Evolutionary conservation across 306 rosid genomes (phyloP).

Genomic region (Fragaria ananassa): DNA sequence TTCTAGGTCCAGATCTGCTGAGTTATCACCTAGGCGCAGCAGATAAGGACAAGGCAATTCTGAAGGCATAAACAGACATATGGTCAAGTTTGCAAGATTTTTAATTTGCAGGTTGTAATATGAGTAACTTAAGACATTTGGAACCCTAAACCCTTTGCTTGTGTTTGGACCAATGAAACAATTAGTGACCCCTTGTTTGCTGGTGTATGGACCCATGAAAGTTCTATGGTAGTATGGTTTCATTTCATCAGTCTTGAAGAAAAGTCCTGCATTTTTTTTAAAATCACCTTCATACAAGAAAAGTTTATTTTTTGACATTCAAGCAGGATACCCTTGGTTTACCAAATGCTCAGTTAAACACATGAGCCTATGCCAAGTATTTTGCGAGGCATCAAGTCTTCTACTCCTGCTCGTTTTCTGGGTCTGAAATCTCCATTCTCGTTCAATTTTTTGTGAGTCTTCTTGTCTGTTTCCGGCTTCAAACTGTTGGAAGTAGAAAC

Average conservation of each 20-base stretch:
- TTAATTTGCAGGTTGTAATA: conserved; percentile 1
- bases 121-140: conserved; percentile 23
- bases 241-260: not conserved
- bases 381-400: not conserved
- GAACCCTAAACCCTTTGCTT: not conserved
- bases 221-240: not conserved
- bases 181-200: not conserved
- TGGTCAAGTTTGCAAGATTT: not conserved
- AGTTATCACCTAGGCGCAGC: conserved; percentile 65
- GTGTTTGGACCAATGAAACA: not conserved
- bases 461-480: not conserved
- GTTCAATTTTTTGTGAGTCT: not conserved
- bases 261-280: not conserved
- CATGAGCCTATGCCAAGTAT: not conserved
- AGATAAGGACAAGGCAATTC: conserved; percentile 30
- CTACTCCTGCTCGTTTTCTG: not conserved
- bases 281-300: not conserved
- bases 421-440: not conserved
- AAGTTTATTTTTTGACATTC: no score
- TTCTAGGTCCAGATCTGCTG: conserved; percentile 73
- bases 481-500: not conserved
- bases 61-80: not conserved
- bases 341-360: not conserved
- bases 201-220: not conserved
- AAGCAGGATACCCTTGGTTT: not conserved